These are phyloP conservation scores for Penicillium pulvis DNA, from an alignment of 495 filamentous ascomycete species.

Conservation along the genomic window DNA sequence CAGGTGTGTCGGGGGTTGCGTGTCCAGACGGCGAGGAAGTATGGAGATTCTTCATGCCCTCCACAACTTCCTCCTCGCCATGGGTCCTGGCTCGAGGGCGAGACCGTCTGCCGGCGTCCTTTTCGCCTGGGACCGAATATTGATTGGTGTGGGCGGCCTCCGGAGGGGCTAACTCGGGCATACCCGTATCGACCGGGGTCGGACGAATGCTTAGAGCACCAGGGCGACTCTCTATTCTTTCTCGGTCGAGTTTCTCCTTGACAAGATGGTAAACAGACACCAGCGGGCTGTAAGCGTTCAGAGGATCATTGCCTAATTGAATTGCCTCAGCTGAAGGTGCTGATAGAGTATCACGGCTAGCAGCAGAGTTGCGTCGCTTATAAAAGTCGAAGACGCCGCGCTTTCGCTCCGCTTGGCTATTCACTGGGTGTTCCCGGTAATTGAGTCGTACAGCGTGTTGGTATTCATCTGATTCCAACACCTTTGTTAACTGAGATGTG, in stretches of 20 bases:
- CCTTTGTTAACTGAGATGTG: constrained; percentile 73
- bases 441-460: constrained; percentile 72
- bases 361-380: constrained; percentile 82
- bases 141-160: constrained; percentile 92
- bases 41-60: constrained; percentile 73
- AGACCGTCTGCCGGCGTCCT: constrained; percentile 72
- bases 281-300: constrained; percentile 91
- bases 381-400: constrained; percentile 96
- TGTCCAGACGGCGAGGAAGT: constrained; percentile 54
- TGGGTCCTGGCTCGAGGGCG: constrained; percentile 89
- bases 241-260: constrained; percentile 88
- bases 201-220: constrained; percentile 58
- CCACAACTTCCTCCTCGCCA: constrained; percentile 88
- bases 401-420: constrained; percentile 78
- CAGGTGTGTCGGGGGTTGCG: constrained; percentile 60
- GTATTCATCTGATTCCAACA: constrained; percentile 90
- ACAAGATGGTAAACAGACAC: constrained; percentile 96
- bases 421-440: constrained; percentile 63
- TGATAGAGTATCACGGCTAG: constrained; percentile 87
- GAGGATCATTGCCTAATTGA: constrained; percentile 78
- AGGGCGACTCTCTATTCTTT: constrained; percentile 65
- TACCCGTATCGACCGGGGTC: constrained; percentile 61
- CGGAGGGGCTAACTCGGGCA: constrained; percentile 77
- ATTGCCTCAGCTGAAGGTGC: constrained; percentile 82
- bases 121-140: constrained; percentile 83